A percentile compares a stretch with the other conserved stretches of the same genome.
These are phyloP conservation scores for Iris pallida DNA, from an alignment of 116 monocot species.

Conservation along the genomic window DNA sequence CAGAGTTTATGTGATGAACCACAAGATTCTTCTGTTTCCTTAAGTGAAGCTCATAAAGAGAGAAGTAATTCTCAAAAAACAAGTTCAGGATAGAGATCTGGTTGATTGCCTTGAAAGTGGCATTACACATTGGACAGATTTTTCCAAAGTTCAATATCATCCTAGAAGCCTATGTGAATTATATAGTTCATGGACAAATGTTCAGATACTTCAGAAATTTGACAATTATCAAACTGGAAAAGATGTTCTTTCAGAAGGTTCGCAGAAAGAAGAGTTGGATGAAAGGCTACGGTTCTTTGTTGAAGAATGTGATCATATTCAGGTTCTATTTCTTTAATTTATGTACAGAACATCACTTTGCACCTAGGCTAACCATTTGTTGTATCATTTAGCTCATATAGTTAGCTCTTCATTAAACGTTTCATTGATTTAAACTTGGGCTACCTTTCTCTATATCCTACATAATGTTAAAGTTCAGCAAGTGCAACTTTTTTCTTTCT, in stretches of 20 bases:
- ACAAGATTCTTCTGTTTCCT: conserved; percentile 7
- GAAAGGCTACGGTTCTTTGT: conserved; percentile 81
- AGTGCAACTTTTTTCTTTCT: too few species aligned
- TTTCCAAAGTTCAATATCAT: conserved; percentile 84
- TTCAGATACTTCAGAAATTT: conserved; percentile 52
- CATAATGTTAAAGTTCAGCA: too few species aligned
- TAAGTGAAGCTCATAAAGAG: conserved; percentile 10
- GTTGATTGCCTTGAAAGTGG: conserved; percentile 62
- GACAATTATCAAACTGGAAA: conserved; percentile 71
- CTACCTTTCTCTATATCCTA: too few species aligned
- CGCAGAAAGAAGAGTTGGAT: conserved; percentile 66
- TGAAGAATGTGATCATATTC: conserved; percentile 93
- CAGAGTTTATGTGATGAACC: conserved; percentile 68
- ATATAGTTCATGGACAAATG: conserved; percentile 60
- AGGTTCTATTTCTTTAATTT: conserved; percentile 35
- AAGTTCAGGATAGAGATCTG: conserved; percentile 58
- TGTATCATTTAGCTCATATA: too few species aligned
- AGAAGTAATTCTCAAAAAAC: conserved; percentile 7
- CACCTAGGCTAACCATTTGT: too few species aligned
- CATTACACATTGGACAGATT: conserved; percentile 87
- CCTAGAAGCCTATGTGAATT: conserved; percentile 74
- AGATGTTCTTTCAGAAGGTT: conserved; percentile 54
- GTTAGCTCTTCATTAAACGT: too few species aligned
- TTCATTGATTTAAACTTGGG: too few species aligned
- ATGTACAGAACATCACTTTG: too few species aligned